Conservation (phyloP, 2,329 filamentous ascomycete genomes). For the Pseudovirgaria hyperparasitica region DNA sequence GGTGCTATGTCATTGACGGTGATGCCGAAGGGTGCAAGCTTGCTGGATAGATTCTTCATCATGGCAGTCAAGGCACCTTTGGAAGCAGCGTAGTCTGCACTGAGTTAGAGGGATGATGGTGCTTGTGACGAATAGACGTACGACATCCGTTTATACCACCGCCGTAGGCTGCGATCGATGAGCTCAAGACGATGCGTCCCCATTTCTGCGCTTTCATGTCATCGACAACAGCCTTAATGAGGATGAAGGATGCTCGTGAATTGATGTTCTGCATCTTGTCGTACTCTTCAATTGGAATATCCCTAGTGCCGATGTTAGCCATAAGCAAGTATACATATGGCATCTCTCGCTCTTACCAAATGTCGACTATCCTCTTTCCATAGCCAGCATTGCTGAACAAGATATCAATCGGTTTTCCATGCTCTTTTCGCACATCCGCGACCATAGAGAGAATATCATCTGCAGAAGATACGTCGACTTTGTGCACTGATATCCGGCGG, state of each 20-base stretch:
- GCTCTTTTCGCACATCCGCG: slow-evolving; percentile 37
- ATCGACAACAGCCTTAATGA: slow-evolving; percentile 47
- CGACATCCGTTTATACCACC: slow-evolving; percentile 51
- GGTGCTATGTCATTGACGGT: slow-evolving; percentile 57
- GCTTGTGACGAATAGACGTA: slow-evolving; percentile 9
- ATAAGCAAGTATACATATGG: slow-evolving; percentile 1
- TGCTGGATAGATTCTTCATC: slow-evolving; percentile 51
- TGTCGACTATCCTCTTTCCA: slow-evolving; percentile 44
- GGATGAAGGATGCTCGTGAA: slow-evolving; percentile 47
- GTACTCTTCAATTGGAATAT: slow-evolving; percentile 52
- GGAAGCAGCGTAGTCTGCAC: slow-evolving; percentile 41
- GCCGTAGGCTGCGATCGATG: slow-evolving; percentile 49
- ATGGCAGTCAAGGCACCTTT: slow-evolving; percentile 51
- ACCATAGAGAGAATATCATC: slow-evolving; percentile 43
- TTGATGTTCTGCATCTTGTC: slow-evolving; percentile 52
- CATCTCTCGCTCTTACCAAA: slow-evolving; percentile 11
- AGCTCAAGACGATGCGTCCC: slow-evolving; percentile 53
- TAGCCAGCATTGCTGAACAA: slow-evolving; percentile 55
- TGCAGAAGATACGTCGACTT: slow-evolving; percentile 44
- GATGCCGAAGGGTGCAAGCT: slow-evolving; percentile 47
- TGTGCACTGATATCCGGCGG: slow-evolving; percentile 39
- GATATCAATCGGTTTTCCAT: slow-evolving; percentile 47
- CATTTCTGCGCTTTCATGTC: slow-evolving; percentile 47
- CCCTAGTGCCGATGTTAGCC: slow-evolving; percentile 27
- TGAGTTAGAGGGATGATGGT: neutral